Conservation (phyloP, 2,329 filamentous ascomycete genomes). For the Claviceps lovelessii region DNA sequence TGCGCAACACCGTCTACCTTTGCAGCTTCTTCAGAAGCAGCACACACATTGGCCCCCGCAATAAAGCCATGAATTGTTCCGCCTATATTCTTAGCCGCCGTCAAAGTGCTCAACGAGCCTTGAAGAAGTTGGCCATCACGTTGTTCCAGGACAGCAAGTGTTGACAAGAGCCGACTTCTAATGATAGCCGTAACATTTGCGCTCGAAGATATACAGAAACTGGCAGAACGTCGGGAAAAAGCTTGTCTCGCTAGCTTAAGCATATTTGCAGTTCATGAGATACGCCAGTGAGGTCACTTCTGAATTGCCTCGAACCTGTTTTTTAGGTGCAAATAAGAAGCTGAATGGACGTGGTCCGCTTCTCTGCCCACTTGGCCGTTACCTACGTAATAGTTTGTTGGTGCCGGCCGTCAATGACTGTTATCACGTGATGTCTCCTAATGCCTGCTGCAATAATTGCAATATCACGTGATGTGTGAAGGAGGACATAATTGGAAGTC, state of each 20-base stretch:
- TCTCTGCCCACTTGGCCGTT: neutral
- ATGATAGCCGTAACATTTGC: neutral
- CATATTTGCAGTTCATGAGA: constrained; percentile 12
- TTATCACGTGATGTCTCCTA: neutral
- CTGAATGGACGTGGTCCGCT: constrained; percentile 15
- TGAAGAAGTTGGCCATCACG: constrained; percentile 73
- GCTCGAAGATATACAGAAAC: neutral
- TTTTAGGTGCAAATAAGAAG: neutral
- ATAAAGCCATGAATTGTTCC: constrained; percentile 77
- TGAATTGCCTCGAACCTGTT: neutral
- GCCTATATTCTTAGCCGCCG: constrained; percentile 74
- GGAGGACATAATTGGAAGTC: neutral
- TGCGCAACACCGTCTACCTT: constrained; percentile 87
- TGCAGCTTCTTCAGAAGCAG: constrained; percentile 66
- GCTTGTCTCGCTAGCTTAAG: constrained; percentile 17
- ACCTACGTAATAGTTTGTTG: neutral
- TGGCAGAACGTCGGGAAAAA: constrained; percentile 2
- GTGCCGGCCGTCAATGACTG: neutral
- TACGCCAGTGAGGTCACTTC: neutral
- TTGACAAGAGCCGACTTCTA: constrained; percentile 43
- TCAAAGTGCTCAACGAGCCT: constrained; percentile 70
- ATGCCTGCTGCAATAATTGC: neutral
- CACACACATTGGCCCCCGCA: constrained; percentile 64
- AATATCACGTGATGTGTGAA: constrained; percentile 1
- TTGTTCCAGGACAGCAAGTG: constrained; percentile 85